Conservation (phyloP, 108 stramenopile genomes). For the Thalassiosira profunda region DNA sequence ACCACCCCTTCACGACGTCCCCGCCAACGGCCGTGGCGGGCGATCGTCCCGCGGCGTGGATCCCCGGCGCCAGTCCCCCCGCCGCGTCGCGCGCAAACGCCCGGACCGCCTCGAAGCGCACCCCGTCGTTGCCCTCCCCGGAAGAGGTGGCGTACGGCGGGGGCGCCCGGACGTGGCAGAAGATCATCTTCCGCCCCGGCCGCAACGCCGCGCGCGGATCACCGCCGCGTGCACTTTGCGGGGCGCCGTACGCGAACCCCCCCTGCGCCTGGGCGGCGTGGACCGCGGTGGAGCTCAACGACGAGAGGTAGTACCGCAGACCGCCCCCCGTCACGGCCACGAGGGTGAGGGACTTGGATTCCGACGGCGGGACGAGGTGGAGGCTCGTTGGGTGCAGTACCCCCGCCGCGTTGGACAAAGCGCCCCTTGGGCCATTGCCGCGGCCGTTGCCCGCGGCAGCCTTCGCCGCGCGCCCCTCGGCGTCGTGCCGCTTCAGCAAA, state of each 20-base stretch:
- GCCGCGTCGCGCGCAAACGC: slow-evolving; percentile 14
- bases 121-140: slow-evolving; percentile 28
- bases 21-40: slow-evolving; percentile 8
- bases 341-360: slow-evolving; percentile 76
- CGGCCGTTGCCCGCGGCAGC: background rate
- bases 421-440: slow-evolving; percentile 8
- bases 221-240: background rate
- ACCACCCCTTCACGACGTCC: slow-evolving; percentile 55
- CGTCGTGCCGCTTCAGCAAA: slow-evolving; percentile 70
- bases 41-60: slow-evolving; percentile 14
- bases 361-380: slow-evolving; percentile 65
- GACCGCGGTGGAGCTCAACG: slow-evolving; percentile 45
- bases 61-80: slow-evolving; percentile 33
- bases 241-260: slow-evolving; percentile 28
- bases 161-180: slow-evolving; percentile 86
- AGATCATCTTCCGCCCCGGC: slow-evolving; percentile 56
- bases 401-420: slow-evolving; percentile 26
- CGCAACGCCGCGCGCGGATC: slow-evolving; percentile 24
- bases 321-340: slow-evolving; percentile 85
- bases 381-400: slow-evolving; percentile 75
- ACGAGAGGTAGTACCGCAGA: slow-evolving; percentile 79
- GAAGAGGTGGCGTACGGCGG: slow-evolving; percentile 64
- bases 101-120: slow-evolving; percentile 31
- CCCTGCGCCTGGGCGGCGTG: slow-evolving; percentile 42
- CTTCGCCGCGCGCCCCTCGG: slow-evolving; percentile 36